Evolutionary conservation across 1,284 basidiomycete genomes (phyloP).

Genomic region (Cutaneotrichosporon cutaneum): DNA sequence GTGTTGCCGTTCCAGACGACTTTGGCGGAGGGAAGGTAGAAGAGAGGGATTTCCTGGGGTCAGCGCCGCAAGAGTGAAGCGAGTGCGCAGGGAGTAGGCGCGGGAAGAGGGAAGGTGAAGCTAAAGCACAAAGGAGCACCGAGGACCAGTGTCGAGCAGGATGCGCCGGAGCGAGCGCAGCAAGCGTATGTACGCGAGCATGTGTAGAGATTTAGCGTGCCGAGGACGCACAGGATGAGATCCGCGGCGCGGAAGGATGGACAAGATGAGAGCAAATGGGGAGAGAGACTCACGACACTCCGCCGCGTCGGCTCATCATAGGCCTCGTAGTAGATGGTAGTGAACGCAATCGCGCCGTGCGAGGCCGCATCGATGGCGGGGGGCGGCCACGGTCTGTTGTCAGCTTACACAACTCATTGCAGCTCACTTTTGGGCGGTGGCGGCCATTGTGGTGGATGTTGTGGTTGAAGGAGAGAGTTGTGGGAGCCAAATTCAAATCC

Average conservation of each 20-base stretch:
- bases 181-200: too few species aligned
- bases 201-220: too few species aligned
- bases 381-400: slow-evolving; percentile 35
- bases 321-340: slow-evolving; percentile 49
- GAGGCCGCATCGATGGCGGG: slow-evolving; percentile 45
- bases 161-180: too few species aligned
- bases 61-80: neutral
- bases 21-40: slow-evolving; percentile 43
- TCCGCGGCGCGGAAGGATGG: too few species aligned
- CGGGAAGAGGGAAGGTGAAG: neutral
- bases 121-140: too few species aligned
- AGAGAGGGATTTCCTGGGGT: slow-evolving; percentile 39
- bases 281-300: slow-evolving; percentile 32
- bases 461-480: neutral
- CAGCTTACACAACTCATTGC: neutral
- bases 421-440: slow-evolving; percentile 14
- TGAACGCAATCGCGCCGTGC: slow-evolving; percentile 49
- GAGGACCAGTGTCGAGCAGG: too few species aligned
- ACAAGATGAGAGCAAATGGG: too few species aligned
- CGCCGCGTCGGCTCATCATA: slow-evolving; percentile 48
- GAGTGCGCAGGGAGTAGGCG: neutral
- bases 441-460: slow-evolving; percentile 16
- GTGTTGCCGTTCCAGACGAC: slow-evolving; percentile 50
- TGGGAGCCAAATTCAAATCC: too few species aligned
- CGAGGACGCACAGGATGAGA: too few species aligned